Evolutionary conservation across 345 rosid genomes (phyloP).

Genomic region (Dimocarpus longan): DNA sequence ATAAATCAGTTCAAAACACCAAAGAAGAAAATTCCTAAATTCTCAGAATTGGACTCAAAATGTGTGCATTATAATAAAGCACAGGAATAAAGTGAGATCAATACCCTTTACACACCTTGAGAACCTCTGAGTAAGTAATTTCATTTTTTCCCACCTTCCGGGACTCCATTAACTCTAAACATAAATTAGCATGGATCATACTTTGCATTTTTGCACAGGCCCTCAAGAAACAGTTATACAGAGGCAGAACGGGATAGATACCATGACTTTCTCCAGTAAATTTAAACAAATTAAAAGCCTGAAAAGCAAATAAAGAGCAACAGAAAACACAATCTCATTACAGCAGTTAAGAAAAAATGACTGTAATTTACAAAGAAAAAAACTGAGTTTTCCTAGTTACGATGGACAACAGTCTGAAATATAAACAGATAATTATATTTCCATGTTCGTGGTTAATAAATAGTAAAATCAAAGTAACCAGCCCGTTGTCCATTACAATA

Average conservation of each 20-base stretch:
- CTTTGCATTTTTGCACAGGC: constrained; percentile 50
- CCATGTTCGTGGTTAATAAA: neutral
- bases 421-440: neutral
- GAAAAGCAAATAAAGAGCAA: constrained; percentile 29
- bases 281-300: constrained; percentile 67
- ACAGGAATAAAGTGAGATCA: constrained; percentile 10
- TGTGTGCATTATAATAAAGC: neutral
- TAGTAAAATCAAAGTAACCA: constrained; percentile 11
- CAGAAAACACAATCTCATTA: neutral
- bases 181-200: constrained; percentile 47
- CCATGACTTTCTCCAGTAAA: constrained; percentile 52
- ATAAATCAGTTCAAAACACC: neutral
- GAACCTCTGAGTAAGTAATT: constrained; percentile 69
- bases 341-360: constrained; percentile 8
- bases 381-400: neutral
- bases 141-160: constrained; percentile 70
- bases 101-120: constrained; percentile 54
- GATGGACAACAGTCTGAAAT: constrained; percentile 8
- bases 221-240: constrained; percentile 64
- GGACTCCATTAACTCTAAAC: constrained; percentile 84
- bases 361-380: neutral
- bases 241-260: constrained; percentile 44
- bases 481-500: neutral
- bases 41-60: constrained; percentile 8
- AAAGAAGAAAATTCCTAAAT: neutral